phyloP scores from a whole-genome alignment of 306 rosid species.

The Benincasa hispida region DNA sequence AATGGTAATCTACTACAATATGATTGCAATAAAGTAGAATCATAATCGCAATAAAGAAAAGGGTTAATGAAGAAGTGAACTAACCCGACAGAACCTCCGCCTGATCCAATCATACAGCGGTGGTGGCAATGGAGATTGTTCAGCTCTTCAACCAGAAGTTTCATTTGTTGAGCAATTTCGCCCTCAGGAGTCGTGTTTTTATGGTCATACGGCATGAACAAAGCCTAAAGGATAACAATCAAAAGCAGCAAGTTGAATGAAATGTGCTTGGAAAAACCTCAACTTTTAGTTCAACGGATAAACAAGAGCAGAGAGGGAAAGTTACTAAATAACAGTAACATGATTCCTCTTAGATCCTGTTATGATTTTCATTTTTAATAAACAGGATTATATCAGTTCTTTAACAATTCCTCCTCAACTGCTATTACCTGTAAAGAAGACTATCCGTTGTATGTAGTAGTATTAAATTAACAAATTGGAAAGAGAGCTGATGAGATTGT shows the following conservation, averaged over 20 bases:
- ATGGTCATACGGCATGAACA: slow-evolving; percentile 98
- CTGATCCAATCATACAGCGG: slow-evolving; percentile 86
- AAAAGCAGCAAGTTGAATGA: not conserved
- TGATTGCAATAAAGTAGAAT: too few species aligned
- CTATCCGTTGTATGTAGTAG: not conserved
- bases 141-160: slow-evolving; percentile 67
- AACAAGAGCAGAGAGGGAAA: not conserved
- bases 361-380: not conserved
- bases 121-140: slow-evolving; percentile 60
- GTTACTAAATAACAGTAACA: not conserved
- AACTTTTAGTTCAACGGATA: not conserved
- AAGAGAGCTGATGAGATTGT: not conserved
- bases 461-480: not conserved
- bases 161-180: slow-evolving; percentile 52
- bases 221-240: slow-evolving; percentile 41
- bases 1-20: not conserved
- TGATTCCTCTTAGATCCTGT: not conserved
- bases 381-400: too few species aligned
- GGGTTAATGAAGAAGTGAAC: slow-evolving; percentile 4
- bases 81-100: slow-evolving; percentile 98
- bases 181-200: slow-evolving; percentile 83
- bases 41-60: not conserved
- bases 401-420: too few species aligned
- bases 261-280: not conserved
- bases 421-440: too few species aligned